phyloP scores from a whole-genome alignment of 2,329 filamentous ascomycete species.

The Arthrinium puccinioides region DNA sequence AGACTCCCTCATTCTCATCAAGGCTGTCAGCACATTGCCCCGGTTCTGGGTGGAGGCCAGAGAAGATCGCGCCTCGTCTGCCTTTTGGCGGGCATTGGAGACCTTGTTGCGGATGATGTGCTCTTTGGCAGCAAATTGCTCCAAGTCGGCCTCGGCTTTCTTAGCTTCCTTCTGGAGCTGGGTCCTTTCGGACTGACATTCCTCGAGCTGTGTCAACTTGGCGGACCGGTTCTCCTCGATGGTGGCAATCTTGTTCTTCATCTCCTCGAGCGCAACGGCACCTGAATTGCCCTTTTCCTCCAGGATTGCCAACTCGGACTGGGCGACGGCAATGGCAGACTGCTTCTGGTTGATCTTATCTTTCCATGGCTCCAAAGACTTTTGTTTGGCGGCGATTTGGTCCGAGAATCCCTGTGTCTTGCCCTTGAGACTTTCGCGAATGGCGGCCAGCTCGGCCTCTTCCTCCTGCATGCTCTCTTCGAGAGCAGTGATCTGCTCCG shows the following conservation, averaged over 20 bases:
- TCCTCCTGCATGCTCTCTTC: conserved; percentile 72
- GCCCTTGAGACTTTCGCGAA: conserved; percentile 82
- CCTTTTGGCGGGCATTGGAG: conserved; percentile 86
- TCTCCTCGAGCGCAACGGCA: conserved; percentile 74
- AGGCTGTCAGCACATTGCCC: conserved; percentile 80
- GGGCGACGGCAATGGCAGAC: conserved; percentile 86
- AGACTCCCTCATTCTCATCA: conserved; percentile 93
- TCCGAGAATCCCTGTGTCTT: conserved; percentile 95
- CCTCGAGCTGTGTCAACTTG: conserved; percentile 69
- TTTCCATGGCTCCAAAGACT: conserved; percentile 90
- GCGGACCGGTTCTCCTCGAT: conserved; percentile 64
- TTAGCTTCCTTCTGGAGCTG: conserved; percentile 68
- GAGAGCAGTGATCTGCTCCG: conserved; percentile 65
- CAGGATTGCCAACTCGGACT: conserved; percentile 89
- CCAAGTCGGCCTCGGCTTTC: conserved; percentile 64
- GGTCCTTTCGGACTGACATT: conserved; percentile 65
- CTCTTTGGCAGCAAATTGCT: conserved; percentile 67
- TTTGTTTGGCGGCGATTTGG: conserved; percentile 86
- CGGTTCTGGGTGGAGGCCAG: conserved; percentile 86
- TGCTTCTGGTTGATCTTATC: conserved; percentile 96
- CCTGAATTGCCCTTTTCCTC: conserved; percentile 84
- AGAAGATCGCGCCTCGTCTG: conserved; percentile 88
- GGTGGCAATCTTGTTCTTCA: conserved; percentile 67
- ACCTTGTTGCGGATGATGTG: conserved; percentile 77
- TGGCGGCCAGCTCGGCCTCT: conserved; percentile 73